These are phyloP conservation scores for Cutaneotrichosporon mucoides DNA, from an alignment of 1,284 basidiomycete species.

Conservation along the genomic window DNA sequence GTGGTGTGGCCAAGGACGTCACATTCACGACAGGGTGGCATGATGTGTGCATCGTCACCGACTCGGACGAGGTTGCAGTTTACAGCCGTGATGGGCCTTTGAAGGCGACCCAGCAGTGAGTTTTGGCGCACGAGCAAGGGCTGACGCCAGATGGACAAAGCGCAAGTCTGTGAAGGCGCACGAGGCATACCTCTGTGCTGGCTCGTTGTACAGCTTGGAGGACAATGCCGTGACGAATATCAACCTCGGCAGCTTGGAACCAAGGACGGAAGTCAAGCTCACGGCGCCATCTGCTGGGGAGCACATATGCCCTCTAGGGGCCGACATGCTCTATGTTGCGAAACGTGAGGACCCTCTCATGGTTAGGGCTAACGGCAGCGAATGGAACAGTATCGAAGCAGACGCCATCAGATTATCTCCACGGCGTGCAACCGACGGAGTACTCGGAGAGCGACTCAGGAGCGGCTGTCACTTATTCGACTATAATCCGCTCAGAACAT, in stretches of 20 bases:
- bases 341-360: slow-evolving; percentile 1
- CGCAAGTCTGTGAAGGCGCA: slow-evolving; percentile 4
- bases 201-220: slow-evolving; percentile 4
- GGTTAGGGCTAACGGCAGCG: background rate
- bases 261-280: background rate
- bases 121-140: background rate
- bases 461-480: slow-evolving; percentile 30
- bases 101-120: background rate
- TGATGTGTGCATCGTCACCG: slow-evolving; percentile 16
- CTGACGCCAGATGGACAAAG: slow-evolving; percentile 2
- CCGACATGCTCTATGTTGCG: slow-evolving; percentile 13
- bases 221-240: background rate
- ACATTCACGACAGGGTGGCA: slow-evolving; percentile 20
- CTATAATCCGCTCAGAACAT: slow-evolving; percentile 11
- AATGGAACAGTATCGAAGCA: slow-evolving; percentile 15
- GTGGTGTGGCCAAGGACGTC: slow-evolving; percentile 11
- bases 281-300: background rate
- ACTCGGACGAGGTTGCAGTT: slow-evolving; percentile 10
- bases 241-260: slow-evolving; percentile 11
- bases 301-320: slow-evolving; percentile 13
- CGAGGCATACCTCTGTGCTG: slow-evolving; percentile 4
- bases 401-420: slow-evolving; percentile 17
- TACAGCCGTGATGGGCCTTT: slow-evolving; percentile 1
- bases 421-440: background rate
- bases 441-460: slow-evolving; percentile 27